Percentiles rank a stretch among this genome's conserved stretches.
Evolutionary conservation across 805 yeast species (phyloP).

Genomic region (Wickerhamomyces alni): DNA sequence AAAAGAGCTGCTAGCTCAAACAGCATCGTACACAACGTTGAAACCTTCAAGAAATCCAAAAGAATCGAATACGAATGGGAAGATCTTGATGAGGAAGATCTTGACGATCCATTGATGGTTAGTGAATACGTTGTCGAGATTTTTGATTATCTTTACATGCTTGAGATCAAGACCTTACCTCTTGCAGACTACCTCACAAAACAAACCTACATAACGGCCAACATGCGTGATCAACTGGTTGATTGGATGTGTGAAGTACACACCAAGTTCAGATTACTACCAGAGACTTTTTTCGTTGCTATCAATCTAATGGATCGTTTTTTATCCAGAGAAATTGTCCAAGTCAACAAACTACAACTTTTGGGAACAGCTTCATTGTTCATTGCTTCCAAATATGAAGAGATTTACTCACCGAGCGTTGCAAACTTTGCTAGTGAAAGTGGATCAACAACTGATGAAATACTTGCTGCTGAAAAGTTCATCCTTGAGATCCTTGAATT

Average conservation of each 20-base stretch:
- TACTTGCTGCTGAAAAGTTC: slow-evolving; percentile 78
- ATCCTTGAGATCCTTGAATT: slow-evolving; percentile 69
- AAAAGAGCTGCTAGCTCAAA: slow-evolving; percentile 29
- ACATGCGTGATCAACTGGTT: slow-evolving; percentile 78
- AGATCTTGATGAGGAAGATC: slow-evolving; percentile 74
- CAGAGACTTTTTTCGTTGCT: slow-evolving; percentile 82
- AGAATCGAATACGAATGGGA: slow-evolving; percentile 47
- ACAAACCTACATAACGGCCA: slow-evolving; percentile 37
- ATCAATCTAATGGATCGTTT: slow-evolving; percentile 86
- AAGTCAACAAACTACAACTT: slow-evolving; percentile 74
- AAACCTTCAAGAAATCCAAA: slow-evolving; percentile 16
- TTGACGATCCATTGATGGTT: slow-evolving; percentile 84
- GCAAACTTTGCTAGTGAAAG: slow-evolving; percentile 82
- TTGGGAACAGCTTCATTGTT: slow-evolving; percentile 83
- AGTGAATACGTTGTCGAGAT: slow-evolving; percentile 88
- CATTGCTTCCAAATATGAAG: slow-evolving; percentile 91
- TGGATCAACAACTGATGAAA: slow-evolving; percentile 75
- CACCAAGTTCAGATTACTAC: slow-evolving; percentile 72
- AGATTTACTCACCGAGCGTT: slow-evolving; percentile 84
- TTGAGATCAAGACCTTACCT: slow-evolving; percentile 71
- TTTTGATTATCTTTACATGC: slow-evolving; percentile 67
- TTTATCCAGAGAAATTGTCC: slow-evolving; percentile 70
- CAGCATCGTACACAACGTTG: slow-evolving; percentile 6
- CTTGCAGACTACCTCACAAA: slow-evolving; percentile 30
- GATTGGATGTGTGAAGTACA: slow-evolving; percentile 94